Conservation (phyloP, 2,329 filamentous ascomycete species). For the Periconia digitata region DNA sequence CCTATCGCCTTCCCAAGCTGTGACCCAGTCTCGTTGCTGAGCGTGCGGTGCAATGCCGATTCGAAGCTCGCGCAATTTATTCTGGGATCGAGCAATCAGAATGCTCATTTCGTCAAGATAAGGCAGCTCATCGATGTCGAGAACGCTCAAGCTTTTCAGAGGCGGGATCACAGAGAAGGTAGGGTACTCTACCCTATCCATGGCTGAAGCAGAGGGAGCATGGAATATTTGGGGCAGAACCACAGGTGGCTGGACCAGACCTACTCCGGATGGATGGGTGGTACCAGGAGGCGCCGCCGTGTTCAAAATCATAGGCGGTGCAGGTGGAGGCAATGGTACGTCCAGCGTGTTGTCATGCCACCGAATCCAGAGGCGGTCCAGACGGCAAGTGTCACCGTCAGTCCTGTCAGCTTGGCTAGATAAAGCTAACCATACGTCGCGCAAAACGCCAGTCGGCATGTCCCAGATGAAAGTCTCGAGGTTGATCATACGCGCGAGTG, state of each 20-base stretch:
- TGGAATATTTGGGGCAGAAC: slow-evolving; percentile 33
- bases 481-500: slow-evolving; percentile 78
- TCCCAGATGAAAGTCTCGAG: slow-evolving; percentile 85
- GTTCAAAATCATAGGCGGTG: slow-evolving; percentile 41
- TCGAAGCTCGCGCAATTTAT: slow-evolving; percentile 68
- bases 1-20: slow-evolving; percentile 64
- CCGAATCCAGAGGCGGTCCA: slow-evolving; percentile 76
- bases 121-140: slow-evolving; percentile 80
- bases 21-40: slow-evolving; percentile 57
- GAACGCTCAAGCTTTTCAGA: slow-evolving; percentile 71
- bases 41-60: slow-evolving; percentile 68
- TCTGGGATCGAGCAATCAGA: slow-evolving; percentile 70
- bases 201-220: slow-evolving; percentile 25
- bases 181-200: slow-evolving; percentile 70
- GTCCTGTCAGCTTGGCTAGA: slow-evolving; percentile 67
- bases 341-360: slow-evolving; percentile 75
- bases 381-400: slow-evolving; percentile 62
- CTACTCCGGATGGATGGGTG: slow-evolving; percentile 38
- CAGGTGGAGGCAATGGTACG: slow-evolving; percentile 36
- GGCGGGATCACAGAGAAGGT: slow-evolving; percentile 78
- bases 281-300: slow-evolving; percentile 44
- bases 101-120: slow-evolving; percentile 83
- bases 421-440: slow-evolving; percentile 79
- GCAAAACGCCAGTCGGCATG: slow-evolving; percentile 81
- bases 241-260: slow-evolving; percentile 34